These are phyloP conservation scores for Oryza brachyantha DNA, from an alignment of 176 grass and related monocot genomes.

Conservation along the genomic window DNA sequence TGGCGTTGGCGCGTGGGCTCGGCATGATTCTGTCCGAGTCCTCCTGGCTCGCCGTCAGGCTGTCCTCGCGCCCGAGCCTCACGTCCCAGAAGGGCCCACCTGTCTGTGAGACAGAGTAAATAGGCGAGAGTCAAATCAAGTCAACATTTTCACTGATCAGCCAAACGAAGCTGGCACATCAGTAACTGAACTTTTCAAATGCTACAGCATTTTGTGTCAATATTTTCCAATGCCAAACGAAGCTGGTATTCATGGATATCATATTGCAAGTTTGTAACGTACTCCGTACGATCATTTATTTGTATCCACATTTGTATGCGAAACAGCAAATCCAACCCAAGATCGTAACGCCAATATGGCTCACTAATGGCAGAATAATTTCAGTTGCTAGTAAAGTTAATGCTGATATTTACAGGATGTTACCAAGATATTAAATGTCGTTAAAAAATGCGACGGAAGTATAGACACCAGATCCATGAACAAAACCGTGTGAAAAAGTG, in stretches of 20 bases:
- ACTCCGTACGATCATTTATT: background rate
- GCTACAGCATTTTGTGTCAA: background rate
- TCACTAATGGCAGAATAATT: background rate
- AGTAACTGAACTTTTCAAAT: background rate
- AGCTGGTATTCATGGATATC: background rate
- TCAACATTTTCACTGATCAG: background rate
- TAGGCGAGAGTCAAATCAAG: background rate
- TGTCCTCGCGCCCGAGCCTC: conserved; percentile 74
- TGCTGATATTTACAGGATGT: background rate
- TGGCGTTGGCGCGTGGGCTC: conserved; percentile 74
- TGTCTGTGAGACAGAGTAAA: conserved; percentile 34
- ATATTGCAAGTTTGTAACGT: too few species aligned
- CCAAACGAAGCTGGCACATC: background rate
- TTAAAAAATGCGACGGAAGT: background rate
- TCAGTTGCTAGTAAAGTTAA: background rate
- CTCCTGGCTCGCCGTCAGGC: conserved; percentile 71
- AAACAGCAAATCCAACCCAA: background rate
- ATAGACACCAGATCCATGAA: background rate
- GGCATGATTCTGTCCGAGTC: conserved; percentile 80
- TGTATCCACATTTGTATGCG: background rate
- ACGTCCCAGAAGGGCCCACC: conserved; percentile 81
- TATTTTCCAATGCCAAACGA: too few species aligned
- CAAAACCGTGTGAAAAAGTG: too few species aligned
- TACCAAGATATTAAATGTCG: background rate
- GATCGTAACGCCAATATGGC: background rate